These are phyloP conservation scores for Hevea brasiliensis DNA, from an alignment of 345 rosid species.

Conservation along the genomic window DNA sequence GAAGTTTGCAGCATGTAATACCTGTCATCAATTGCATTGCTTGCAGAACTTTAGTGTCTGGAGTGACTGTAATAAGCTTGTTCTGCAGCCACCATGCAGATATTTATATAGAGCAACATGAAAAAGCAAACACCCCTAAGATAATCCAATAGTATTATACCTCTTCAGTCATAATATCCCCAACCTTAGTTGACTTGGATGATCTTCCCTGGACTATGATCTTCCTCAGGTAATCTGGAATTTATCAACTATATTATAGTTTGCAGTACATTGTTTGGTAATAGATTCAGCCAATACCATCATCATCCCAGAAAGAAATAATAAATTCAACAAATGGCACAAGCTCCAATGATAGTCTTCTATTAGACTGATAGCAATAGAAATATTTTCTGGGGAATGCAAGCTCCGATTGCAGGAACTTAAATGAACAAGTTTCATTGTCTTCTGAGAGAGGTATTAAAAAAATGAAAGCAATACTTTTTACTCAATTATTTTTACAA, in stretches of 20 bases:
- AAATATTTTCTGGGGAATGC: too few species aligned
- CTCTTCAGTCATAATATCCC: conserved; percentile 99
- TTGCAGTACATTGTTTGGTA: background rate
- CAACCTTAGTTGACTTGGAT: conserved; percentile 95
- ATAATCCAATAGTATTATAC: conserved; percentile 32
- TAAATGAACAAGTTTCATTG: too few species aligned
- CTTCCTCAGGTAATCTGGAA: conserved; percentile 87
- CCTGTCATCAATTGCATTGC: conserved; percentile 99
- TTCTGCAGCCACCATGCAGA: conserved; percentile 46
- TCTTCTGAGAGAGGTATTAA: too few species aligned
- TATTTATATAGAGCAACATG: background rate
- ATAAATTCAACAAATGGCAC: too few species aligned
- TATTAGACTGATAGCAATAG: too few species aligned
- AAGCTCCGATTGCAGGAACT: too few species aligned
- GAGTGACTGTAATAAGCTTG: conserved; percentile 90
- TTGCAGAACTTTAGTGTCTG: conserved; percentile 84
- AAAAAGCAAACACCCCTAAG: background rate
- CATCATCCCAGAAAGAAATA: background rate
- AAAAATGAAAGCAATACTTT: too few species aligned
- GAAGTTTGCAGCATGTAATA: conserved; percentile 18
- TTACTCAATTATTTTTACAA: too few species aligned
- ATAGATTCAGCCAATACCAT: background rate
- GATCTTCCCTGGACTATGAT: conserved; percentile 98
- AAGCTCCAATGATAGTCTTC: background rate
- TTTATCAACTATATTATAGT: background rate